Conservation (phyloP, 306 rosid species). For the Lathyrus sativus region DNA sequence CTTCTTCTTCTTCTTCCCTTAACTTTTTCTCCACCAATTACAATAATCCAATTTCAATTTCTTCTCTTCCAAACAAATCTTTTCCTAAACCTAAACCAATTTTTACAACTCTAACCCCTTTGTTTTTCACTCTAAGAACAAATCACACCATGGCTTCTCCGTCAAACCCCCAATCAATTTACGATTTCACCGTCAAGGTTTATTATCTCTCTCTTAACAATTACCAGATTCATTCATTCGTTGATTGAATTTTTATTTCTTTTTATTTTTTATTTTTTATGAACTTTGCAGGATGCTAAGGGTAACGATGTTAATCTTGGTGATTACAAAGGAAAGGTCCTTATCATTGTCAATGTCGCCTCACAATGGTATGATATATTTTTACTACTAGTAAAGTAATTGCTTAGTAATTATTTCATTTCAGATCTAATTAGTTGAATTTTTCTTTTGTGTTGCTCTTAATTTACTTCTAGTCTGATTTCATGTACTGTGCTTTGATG, state of each 20-base stretch:
- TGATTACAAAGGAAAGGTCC: constrained; percentile 82
- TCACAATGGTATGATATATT: constrained; percentile 71
- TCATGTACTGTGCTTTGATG: constrained; percentile 34
- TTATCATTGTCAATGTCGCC: constrained; percentile 92
- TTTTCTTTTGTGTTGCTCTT: neutral
- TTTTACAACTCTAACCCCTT: constrained; percentile 20
- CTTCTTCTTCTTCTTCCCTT: constrained; percentile 31
- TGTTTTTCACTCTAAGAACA: constrained; percentile 23
- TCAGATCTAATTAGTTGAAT: neutral
- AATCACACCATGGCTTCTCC: constrained; percentile 66
- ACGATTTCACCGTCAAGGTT: constrained; percentile 80
- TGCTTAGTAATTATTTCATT: neutral
- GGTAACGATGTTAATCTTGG: constrained; percentile 87
- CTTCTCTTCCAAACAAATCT: constrained; percentile 27
- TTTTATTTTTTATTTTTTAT: neutral
- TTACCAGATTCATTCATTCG: neutral
- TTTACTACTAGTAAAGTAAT: neutral
- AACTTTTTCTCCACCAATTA: constrained; percentile 1
- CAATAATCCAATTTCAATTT: constrained; percentile 16
- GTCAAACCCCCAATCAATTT: constrained; percentile 49
- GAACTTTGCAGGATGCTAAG: constrained; percentile 69
- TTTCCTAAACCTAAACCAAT: neutral
- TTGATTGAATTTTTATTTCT: neutral
- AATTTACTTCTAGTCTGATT: neutral
- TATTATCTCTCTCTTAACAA: neutral